These are phyloP conservation scores for Neurospora sp. DNA, from an alignment of 495 filamentous ascomycete species.

Conservation along the genomic window DNA sequence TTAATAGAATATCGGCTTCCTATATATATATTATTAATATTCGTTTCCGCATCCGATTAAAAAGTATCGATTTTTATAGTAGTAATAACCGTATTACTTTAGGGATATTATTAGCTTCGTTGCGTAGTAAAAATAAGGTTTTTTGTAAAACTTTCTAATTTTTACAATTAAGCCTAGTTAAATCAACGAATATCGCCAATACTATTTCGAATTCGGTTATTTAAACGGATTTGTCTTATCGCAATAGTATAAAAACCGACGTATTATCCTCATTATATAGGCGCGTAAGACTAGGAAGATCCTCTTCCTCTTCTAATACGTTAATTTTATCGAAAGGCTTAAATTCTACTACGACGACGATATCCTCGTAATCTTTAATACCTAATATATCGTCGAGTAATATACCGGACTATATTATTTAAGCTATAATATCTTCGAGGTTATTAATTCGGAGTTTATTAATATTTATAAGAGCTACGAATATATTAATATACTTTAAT, in stretches of 20 bases:
- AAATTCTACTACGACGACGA: neutral
- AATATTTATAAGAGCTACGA: neutral
- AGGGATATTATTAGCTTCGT: neutral
- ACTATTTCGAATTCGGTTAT: neutral
- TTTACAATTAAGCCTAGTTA: neutral
- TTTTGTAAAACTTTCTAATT: neutral
- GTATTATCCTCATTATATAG: neutral
- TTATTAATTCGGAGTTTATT: neutral
- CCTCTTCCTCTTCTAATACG: neutral
- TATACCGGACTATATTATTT: neutral
- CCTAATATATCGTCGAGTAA: neutral
- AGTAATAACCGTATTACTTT: neutral
- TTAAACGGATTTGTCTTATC: neutral
- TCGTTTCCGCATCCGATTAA: neutral
- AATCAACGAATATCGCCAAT: neutral
- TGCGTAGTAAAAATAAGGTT: neutral
- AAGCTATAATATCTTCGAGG: neutral
- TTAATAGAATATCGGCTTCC: neutral
- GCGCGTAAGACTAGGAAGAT: too few species aligned
- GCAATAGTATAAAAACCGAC: neutral
- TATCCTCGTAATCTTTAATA: neutral
- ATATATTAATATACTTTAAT: too few species aligned
- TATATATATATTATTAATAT: neutral
- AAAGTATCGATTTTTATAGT: neutral
- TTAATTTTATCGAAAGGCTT: neutral